Evolutionary conservation across 1,139 yeast species (phyloP), one percentile per base, ranked within the genome.

Genomic region (Hyphopichia khmerensis): DNA sequence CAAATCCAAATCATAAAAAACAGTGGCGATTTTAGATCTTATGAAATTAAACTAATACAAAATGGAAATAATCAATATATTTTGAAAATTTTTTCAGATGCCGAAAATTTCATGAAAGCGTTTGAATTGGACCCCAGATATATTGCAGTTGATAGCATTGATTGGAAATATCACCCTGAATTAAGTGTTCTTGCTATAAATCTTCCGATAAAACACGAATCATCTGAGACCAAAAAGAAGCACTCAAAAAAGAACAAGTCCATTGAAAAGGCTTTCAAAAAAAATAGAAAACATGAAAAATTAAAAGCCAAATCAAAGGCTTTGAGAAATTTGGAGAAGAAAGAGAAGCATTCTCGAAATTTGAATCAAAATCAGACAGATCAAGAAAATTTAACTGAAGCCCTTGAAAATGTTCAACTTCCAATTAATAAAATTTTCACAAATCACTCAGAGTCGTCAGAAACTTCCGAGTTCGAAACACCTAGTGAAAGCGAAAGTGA

Each of bases 31-130:
- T 47, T 45, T 21, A 24, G 30, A 4, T 41, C 45, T 11, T 43
- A 45, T 34, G 44, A 43, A 15, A 40, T 47, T 16, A 44, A 40
- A n/a, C 32, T 48, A 30, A 43, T 38, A 11, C 37, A 31, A 30
- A 35, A 42, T 11, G 37, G 35, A 15, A 13, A 34, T 4, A 26
- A 31, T 11, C 30, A 36, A 4, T 35, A 43, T 29, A 16, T 37
- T 16, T 33, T 47, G 15, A 38, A 37, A 33, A 39, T 48, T 6
- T 16, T 19, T 10, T 45, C 50, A 10, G 34, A 39, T 11, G 23
- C 18, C 3, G 48, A 47, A 17, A 27, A 36, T 5, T 47, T 45
- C 32, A 38, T 37, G 18, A 43, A 34, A 21, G 38, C 26, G n/a
- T 47, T 33, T 33, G 35, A 36, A 31, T 11, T 45, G 17, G 40